Evolutionary conservation across 2,329 filamentous ascomycete species (phyloP), one percentile per base, ranked within the genome.

Genomic region (Teratosphaeria viscida): DNA sequence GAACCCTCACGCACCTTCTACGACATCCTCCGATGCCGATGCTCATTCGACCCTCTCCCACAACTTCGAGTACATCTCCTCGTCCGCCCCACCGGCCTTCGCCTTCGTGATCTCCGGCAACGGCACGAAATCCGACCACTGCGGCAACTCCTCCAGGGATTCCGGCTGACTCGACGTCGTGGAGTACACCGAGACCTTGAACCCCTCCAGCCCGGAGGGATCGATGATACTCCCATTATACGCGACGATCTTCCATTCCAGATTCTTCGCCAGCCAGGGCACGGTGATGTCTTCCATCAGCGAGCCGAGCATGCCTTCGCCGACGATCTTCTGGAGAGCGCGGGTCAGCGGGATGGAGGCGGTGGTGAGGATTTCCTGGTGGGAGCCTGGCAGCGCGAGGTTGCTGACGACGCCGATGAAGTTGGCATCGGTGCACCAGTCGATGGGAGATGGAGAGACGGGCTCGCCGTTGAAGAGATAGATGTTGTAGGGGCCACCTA

Each of bases 381-480:
- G 59, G 63, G 66, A 67, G 53, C 47, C 49, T 60, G 57, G 39
- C 34, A 60, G 60, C 37, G 71, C 66, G 58, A 78, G 73, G 4
- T 79, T 70, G 34, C 81, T 81, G 64, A 86, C 79, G 0, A 81
- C 81, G 1, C 87, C 87, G 16, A 87, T 78, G 19, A 86, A 77
- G 61, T 81, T 84, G 0, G 72, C 66, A 1, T 81, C 79, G 54
- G 70, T 69, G 1, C 76, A 67, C 85, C 85, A 88, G 0, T 71
- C 66, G 5, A 62, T 62, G 2, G 75, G 66, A 49, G 83, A 75
- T 5, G 69, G 66, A 1, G 79, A 63, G 4, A 37, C 60, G 26
- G 67, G 76, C 2, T 77, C 67, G 0, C 85, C 87, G 2, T 90
- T 70, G 73, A 90, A 92, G 60, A 92, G 77, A 68, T 85, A 82